These are phyloP conservation scores for Powellomyces hirtus DNA, from an alignment of 192 early-diverging fungal species.

Conservation along the genomic window DNA sequence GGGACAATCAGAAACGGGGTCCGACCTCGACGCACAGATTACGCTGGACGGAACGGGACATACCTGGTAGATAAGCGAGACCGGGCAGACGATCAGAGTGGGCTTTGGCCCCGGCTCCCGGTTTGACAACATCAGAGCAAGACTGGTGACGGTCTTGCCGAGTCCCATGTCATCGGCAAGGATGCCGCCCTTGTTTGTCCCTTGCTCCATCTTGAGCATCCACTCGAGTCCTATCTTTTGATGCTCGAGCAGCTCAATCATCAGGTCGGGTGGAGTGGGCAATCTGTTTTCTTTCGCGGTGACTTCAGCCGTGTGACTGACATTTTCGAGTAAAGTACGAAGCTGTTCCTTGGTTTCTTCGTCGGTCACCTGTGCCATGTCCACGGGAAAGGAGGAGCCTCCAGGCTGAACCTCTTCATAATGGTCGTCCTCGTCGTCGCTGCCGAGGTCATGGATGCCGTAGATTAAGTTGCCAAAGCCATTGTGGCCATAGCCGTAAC, in stretches of 20 bases:
- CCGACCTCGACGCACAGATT: too few species aligned
- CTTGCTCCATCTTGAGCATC: constrained; percentile 44
- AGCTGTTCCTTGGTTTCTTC: constrained; percentile 32
- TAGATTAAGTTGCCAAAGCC: too few species aligned
- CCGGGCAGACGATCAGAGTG: constrained; percentile 69
- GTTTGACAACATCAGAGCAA: constrained; percentile 60
- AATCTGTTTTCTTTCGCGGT: constrained; percentile 18
- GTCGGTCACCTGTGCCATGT: too few species aligned
- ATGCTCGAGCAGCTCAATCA: constrained; percentile 16
- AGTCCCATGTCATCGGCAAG: constrained; percentile 29
- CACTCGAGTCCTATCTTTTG: constrained; percentile 32
- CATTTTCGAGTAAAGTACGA: constrained; percentile 34
- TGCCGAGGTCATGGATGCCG: too few species aligned
- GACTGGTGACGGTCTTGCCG: constrained; percentile 64
- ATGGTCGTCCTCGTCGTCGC: too few species aligned
- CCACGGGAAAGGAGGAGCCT: too few species aligned
- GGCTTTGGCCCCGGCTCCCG: constrained; percentile 47
- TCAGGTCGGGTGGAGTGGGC: constrained; percentile 5
- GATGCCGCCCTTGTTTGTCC: constrained; percentile 34
- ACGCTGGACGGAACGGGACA: too few species aligned
- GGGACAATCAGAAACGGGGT: too few species aligned
- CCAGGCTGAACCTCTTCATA: too few species aligned
- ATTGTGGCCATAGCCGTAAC: too few species aligned
- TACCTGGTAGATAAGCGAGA: constrained; percentile 58
- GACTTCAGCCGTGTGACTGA: constrained; percentile 26